phyloP scores from a whole-genome alignment of 2,329 filamentous ascomycete species.

The Arthrocladium fulminans region DNA sequence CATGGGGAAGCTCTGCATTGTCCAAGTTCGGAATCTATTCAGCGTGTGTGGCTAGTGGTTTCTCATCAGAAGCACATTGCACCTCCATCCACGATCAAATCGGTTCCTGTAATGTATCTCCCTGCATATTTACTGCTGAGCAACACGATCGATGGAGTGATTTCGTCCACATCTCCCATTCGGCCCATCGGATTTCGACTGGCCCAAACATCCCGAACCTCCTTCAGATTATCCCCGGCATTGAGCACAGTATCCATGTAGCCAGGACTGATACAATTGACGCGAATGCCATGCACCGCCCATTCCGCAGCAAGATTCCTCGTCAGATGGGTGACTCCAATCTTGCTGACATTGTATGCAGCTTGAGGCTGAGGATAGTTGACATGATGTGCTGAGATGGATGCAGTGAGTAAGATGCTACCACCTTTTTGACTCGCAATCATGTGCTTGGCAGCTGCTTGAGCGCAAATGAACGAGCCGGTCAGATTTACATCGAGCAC shows the following conservation, averaged over 20 bases:
- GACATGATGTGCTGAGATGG: slow-evolving; percentile 48
- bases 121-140: slow-evolving; percentile 51
- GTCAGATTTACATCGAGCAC: slow-evolving; percentile 65
- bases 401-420: slow-evolving; percentile 57
- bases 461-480: slow-evolving; percentile 60
- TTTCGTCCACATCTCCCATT: slow-evolving; percentile 56
- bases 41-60: too few species aligned
- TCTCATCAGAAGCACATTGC: slow-evolving; percentile 21
- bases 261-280: slow-evolving; percentile 62
- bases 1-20: too few species aligned
- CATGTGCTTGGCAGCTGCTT: slow-evolving; percentile 47
- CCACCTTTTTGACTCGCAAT: slow-evolving; percentile 52
- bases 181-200: slow-evolving; percentile 53
- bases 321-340: slow-evolving; percentile 55
- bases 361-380: slow-evolving; percentile 55
- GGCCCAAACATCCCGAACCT: slow-evolving; percentile 48
- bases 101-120: slow-evolving; percentile 59
- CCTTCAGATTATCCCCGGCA: slow-evolving; percentile 51
- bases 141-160: slow-evolving; percentile 54
- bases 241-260: slow-evolving; percentile 74
- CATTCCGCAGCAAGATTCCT: slow-evolving; percentile 63
- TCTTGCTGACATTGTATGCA: slow-evolving; percentile 65
- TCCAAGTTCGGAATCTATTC: too few species aligned
- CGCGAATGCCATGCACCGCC: slow-evolving; percentile 60
- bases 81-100: slow-evolving; percentile 57